A percentile compares a stretch with the other conserved stretches of the same genome.
Evolutionary conservation across 495 filamentous ascomycete species (phyloP).

Genomic region (Neurospora sp.): DNA sequence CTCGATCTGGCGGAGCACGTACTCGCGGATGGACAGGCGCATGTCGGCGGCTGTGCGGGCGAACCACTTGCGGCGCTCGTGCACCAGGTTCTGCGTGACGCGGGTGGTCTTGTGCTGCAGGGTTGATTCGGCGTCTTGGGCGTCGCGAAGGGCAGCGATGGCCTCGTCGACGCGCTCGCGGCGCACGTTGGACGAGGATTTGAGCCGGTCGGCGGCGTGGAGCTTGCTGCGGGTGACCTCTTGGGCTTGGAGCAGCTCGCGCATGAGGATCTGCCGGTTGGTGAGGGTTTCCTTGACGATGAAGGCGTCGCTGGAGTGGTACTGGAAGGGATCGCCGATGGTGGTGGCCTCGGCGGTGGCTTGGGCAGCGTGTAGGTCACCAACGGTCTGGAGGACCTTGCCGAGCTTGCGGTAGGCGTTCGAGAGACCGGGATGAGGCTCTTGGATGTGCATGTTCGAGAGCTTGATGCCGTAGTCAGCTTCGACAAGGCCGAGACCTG

Average conservation of each 20-base stretch:
- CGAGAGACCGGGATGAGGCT: slow-evolving; percentile 76
- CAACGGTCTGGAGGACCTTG: slow-evolving; percentile 80
- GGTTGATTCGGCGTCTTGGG: too few relatives aligned
- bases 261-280: slow-evolving; percentile 95
- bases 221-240: slow-evolving; percentile 67
- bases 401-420: slow-evolving; percentile 93
- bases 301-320: slow-evolving; percentile 92
- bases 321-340: slow-evolving; percentile 83
- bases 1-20: too few relatives aligned
- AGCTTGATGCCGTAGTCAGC: slow-evolving; percentile 89
- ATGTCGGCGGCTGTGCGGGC: too few relatives aligned
- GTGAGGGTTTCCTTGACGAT: slow-evolving; percentile 99
- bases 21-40: too few relatives aligned
- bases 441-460: slow-evolving; percentile 72
- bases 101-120: too few relatives aligned
- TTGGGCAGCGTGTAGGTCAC: slow-evolving; percentile 95
- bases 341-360: slow-evolving; percentile 95
- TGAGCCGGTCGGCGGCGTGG: slow-evolving; percentile 77
- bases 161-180: slow-evolving; percentile 92
- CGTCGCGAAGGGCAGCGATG: too few relatives aligned
- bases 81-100: too few relatives aligned
- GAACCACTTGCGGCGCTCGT: too few relatives aligned
- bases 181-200: slow-evolving; percentile 68
- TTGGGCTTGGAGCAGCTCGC: slow-evolving; percentile 83
- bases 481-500: slow-evolving; percentile 85